Evolutionary conservation across 495 filamentous ascomycete genomes (phyloP), one percentile per base, ranked within the genome.

Genomic region (Penicillium cinerascens): DNA sequence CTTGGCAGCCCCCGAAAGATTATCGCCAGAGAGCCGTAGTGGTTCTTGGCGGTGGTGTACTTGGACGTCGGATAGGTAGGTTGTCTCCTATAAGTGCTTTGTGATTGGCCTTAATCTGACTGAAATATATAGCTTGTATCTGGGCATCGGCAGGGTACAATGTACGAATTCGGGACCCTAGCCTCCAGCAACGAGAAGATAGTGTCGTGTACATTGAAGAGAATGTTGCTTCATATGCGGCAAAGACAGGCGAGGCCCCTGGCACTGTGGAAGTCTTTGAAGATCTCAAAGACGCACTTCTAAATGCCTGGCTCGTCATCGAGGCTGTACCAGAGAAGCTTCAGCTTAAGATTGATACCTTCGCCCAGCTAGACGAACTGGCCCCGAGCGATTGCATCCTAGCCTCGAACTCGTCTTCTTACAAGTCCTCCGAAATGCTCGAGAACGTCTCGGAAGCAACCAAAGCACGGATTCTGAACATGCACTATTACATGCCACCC

Each of bases 301-400:
- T 52, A n/a, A 68, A 75, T 38, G 66, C 76, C 1, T 72, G 70
- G 68, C 69, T 81, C 4, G 71, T 81, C 10, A 73, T 84, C 51
- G 80, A 84, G 54, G 74, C 72, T 15, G 74, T 82, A 2, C 79
- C 81, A 0, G 81, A 83, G 64, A 76, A 73, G 44, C 48, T 81
- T 5, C 54, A 66, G 7, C 59, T 81, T 44, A 84, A 82, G 65
- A 73, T 75, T 9, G 60, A 62, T 16, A 71, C 74, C 2, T 70
- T 85, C 15, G 76, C 65, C 0, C 59, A 77, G 10, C 50, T 83
- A 6, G 81, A 81, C 20, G 49, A 55, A 5, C 40, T 68, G 0
- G 62, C 75, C 0, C 71, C 72, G 1, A 23, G 20, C 0, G 73
- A 80, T 55, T 77, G 72, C 50, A 78, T 84, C 33, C 51, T 84